Conservation (phyloP, 208 protist genomes). For the Tritrichomonas musculus region DNA sequence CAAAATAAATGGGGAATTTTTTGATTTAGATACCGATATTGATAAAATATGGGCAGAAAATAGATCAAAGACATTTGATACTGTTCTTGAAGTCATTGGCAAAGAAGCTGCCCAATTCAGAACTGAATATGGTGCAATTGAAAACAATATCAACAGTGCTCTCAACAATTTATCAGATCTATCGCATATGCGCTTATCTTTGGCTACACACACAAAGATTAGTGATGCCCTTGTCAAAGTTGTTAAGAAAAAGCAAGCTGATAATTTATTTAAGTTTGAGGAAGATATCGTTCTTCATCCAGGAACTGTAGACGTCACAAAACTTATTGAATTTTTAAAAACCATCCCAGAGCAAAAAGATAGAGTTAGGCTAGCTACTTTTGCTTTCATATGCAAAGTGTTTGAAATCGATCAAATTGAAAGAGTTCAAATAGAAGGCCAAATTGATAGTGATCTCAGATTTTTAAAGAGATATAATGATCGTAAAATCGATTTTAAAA, state of each 20-base stretch:
- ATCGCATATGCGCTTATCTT: neutral
- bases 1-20: neutral
- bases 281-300: neutral
- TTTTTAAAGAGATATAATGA: too few species aligned
- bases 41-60: slow-evolving; percentile 11
- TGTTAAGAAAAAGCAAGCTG: too few species aligned
- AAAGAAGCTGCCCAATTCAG: neutral
- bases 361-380: neutral
- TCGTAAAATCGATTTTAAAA: too few species aligned
- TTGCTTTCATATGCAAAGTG: too few species aligned
- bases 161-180: neutral
- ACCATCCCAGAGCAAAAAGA: neutral
- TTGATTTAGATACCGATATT: slow-evolving; percentile 4
- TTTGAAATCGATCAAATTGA: too few species aligned
- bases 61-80: neutral
- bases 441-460: too few species aligned
- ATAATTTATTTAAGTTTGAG: neutral
- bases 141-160: neutral
- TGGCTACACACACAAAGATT: neutral
- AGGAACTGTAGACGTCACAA: neutral
- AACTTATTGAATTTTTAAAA: neutral
- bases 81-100: neutral
- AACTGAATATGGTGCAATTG: neutral
- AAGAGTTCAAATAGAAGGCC: too few species aligned
- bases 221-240: neutral